A percentile compares a stretch with the other conserved stretches of the same genome.
phyloP scores from a whole-genome alignment of 2,329 filamentous ascomycete species.

The Exophiala lecanii-corni region DNA sequence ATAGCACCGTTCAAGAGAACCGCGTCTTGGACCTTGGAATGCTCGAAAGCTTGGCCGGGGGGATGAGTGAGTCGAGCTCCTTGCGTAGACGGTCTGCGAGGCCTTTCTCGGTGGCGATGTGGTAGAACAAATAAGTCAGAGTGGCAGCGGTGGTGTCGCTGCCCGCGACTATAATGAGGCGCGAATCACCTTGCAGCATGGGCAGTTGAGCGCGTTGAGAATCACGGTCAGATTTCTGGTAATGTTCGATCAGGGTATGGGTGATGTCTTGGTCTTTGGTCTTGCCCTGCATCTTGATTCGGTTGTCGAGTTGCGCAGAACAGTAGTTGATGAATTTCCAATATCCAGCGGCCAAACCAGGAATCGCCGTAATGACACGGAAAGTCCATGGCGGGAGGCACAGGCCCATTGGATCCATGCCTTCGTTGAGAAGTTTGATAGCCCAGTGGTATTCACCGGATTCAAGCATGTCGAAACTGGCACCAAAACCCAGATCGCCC shows the following conservation, averaged over 20 bases:
- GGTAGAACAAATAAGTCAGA: slow-evolving; percentile 40
- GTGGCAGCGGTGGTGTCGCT: slow-evolving; percentile 41
- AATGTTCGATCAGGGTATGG: slow-evolving; percentile 27
- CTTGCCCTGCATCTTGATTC: slow-evolving; percentile 29
- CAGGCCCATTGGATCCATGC: slow-evolving; percentile 22
- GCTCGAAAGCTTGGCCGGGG: slow-evolving; percentile 5
- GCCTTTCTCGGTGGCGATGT: slow-evolving; percentile 29
- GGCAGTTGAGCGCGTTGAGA: slow-evolving; percentile 23
- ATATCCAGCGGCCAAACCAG: slow-evolving; percentile 31
- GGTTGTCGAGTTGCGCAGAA: slow-evolving; percentile 29
- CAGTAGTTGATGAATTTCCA: slow-evolving; percentile 36
- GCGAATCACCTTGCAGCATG: slow-evolving; percentile 29
- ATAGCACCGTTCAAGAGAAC: slow-evolving; percentile 31
- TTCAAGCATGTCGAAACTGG: slow-evolving; percentile 31
- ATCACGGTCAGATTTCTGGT: slow-evolving; percentile 16
- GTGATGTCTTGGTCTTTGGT: slow-evolving; percentile 27
- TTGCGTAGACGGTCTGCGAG: slow-evolving; percentile 30
- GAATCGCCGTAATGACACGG: slow-evolving; percentile 27
- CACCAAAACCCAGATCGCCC: slow-evolving; percentile 33
- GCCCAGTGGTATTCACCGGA: slow-evolving; percentile 32
- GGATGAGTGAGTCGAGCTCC: slow-evolving; percentile 28
- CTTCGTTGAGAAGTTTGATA: slow-evolving; percentile 35
- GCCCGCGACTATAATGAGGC: slow-evolving; percentile 31
- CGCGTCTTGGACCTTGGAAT: slow-evolving; percentile 13
- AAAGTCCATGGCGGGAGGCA: slow-evolving; percentile 25